These are phyloP conservation scores for Nasturtium officinale DNA, from an alignment of 345 rosid genomes.

Conservation along the genomic window DNA sequence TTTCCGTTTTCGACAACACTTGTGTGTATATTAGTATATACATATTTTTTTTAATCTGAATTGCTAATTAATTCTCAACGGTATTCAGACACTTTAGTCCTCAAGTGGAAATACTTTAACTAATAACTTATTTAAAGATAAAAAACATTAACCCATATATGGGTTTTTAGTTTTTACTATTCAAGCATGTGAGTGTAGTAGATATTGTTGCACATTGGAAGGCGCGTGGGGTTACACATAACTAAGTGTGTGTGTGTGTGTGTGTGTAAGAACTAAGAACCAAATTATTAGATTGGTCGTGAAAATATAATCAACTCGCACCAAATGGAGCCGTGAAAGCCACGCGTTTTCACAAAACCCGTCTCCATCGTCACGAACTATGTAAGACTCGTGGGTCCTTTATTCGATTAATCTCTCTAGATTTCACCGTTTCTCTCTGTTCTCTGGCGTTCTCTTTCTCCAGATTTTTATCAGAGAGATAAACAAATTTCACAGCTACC, in stretches of 20 bases:
- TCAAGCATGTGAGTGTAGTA: conserved; percentile 7
- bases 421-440: conserved; percentile 38
- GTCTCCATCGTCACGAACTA: conserved; percentile 45
- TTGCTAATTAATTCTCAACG: conserved; percentile 21
- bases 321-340: not conserved
- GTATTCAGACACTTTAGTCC: conserved; percentile 12
- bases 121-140: not conserved
- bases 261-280: conserved; percentile 4
- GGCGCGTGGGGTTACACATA: conserved; percentile 1
- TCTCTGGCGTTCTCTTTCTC: conserved; percentile 32
- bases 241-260: not conserved
- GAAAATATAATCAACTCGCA: conserved; percentile 12
- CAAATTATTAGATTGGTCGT: conserved; percentile 39
- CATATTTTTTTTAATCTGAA: not conserved
- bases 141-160: not conserved
- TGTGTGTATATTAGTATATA: not conserved
- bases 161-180: not conserved
- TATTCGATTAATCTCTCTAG: conserved; percentile 25
- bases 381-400: conserved; percentile 47
- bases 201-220: not conserved
- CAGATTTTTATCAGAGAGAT: conserved; percentile 22
- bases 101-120: not conserved
- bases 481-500: conserved; percentile 9
- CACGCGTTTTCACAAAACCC: conserved; percentile 35
- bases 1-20: not conserved